Conservation (phyloP, 2,329 filamentous ascomycete genomes). For the Rhynchosporium graminicola region DNA sequence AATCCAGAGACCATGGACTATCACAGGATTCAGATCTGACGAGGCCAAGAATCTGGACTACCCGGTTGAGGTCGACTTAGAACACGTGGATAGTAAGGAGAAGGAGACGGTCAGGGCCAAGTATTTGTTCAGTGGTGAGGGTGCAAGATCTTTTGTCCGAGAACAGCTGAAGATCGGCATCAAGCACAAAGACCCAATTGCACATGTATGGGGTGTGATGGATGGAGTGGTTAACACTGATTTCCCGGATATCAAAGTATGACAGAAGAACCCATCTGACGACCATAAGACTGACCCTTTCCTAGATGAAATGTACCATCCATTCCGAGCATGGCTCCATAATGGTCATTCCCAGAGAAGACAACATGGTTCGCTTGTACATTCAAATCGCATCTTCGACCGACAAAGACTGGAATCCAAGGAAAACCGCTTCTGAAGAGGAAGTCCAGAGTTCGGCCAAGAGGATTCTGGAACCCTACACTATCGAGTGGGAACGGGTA, state of each 20-base stretch:
- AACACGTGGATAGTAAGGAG: constrained; percentile 72
- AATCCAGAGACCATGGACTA: constrained; percentile 66
- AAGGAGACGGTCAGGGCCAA: constrained; percentile 70
- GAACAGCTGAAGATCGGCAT: constrained; percentile 69
- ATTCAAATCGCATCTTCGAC: constrained; percentile 67
- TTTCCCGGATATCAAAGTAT: constrained; percentile 77
- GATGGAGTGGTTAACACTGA: constrained; percentile 72
- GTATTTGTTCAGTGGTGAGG: constrained; percentile 72
- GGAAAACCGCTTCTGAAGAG: constrained; percentile 62
- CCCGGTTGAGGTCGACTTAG: constrained; percentile 76
- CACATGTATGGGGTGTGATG: constrained; percentile 76
- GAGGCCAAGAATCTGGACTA: constrained; percentile 61
- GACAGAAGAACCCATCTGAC: constrained; percentile 32
- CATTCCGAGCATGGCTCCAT: constrained; percentile 74
- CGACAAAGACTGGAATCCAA: constrained; percentile 60
- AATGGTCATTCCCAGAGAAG: constrained; percentile 76
- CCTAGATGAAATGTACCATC: constrained; percentile 73
- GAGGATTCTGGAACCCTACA: constrained; percentile 65
- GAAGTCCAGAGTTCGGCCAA: constrained; percentile 67
- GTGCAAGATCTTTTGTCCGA: constrained; percentile 66
- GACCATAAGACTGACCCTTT: constrained; percentile 45
- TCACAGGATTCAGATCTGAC: constrained; percentile 61
- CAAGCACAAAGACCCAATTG: constrained; percentile 67
- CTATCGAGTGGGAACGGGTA: constrained; percentile 65
- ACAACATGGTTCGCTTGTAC: constrained; percentile 68